phyloP scores from a whole-genome alignment of 2,329 filamentous ascomycete species.

The Colletotrichum limetticola region DNA sequence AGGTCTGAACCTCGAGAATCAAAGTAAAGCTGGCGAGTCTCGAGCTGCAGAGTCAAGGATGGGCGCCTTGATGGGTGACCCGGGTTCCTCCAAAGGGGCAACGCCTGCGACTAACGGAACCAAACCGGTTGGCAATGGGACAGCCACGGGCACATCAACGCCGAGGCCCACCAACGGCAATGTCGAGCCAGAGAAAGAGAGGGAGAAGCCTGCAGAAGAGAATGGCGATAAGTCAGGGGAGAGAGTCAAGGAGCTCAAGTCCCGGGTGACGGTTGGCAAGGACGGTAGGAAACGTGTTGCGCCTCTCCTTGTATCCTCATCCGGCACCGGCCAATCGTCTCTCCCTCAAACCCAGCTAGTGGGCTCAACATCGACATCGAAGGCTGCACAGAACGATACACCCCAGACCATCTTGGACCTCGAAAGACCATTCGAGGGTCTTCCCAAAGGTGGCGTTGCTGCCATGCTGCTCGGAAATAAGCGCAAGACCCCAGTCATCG shows the following conservation, averaged over 20 bases:
- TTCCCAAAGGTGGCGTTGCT: slow-evolving; percentile 89
- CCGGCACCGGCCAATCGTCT: slow-evolving; percentile 86
- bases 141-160: slow-evolving; percentile 44
- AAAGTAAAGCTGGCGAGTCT: slow-evolving; percentile 90
- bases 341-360: slow-evolving; percentile 90
- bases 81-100: slow-evolving; percentile 63
- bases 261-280: slow-evolving; percentile 92
- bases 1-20: slow-evolving; percentile 86
- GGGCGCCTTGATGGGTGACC: slow-evolving; percentile 98
- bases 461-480: slow-evolving; percentile 93
- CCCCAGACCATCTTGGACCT: slow-evolving; percentile 89
- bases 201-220: slow-evolving; percentile 54
- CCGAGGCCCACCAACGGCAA: slow-evolving; percentile 54
- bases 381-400: slow-evolving; percentile 72
- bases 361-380: slow-evolving; percentile 73
- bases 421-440: slow-evolving; percentile 91
- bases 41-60: slow-evolving; percentile 93
- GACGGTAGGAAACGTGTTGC: slow-evolving; percentile 97
- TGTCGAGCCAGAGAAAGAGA: slow-evolving; percentile 48
- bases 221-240: slow-evolving; percentile 64
- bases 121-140: slow-evolving; percentile 53
- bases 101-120: slow-evolving; percentile 60
- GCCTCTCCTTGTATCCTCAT: slow-evolving; percentile 89
- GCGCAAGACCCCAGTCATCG: slow-evolving; percentile 78
- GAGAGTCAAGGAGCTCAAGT: slow-evolving; percentile 76